Conservation (phyloP, 164 flowering plant species). For the Kingdonia uniflora region DNA sequence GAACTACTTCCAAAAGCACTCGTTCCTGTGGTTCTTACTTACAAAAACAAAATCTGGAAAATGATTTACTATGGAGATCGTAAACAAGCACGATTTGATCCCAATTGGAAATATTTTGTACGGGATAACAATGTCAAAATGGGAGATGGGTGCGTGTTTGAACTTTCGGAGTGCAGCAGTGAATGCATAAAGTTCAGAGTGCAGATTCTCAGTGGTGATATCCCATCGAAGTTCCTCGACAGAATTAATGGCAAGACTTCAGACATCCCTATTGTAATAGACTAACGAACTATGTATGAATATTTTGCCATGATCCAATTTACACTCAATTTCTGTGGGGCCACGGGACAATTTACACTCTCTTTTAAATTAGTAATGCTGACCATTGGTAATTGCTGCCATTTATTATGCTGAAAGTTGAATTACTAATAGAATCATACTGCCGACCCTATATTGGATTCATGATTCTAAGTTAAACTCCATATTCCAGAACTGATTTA, state of each 20-base stretch:
- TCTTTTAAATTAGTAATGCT: too few species aligned
- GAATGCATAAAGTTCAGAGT: conserved; percentile 22
- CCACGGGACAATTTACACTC: too few species aligned
- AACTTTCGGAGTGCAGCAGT: conserved; percentile 19
- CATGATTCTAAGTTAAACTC: too few species aligned
- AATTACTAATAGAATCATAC: too few species aligned
- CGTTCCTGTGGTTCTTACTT: conserved; percentile 18
- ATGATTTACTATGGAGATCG: conserved; percentile 16
- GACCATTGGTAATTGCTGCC: too few species aligned
- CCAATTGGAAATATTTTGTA: conserved; percentile 26
- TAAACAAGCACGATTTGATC: conserved; percentile 6
- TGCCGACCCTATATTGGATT: too few species aligned
- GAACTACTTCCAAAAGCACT: conserved; percentile 12
- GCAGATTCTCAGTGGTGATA: conserved; percentile 32
- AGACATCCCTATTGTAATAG: conserved; percentile 16
- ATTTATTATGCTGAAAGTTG: too few species aligned
- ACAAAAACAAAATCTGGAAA: conserved; percentile 24
- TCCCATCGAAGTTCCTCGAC: conserved; percentile 19
- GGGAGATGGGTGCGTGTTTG: conserved; percentile 47
- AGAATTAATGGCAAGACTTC: conserved; percentile 12
- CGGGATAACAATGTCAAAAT: conserved; percentile 20
- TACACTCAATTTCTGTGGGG: too few species aligned
- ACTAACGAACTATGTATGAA: background rate
- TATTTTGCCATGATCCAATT: too few species aligned
- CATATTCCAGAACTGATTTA: too few species aligned